Conservation (phyloP, 345 rosid genomes). For the Atalantia buxifolia region DNA sequence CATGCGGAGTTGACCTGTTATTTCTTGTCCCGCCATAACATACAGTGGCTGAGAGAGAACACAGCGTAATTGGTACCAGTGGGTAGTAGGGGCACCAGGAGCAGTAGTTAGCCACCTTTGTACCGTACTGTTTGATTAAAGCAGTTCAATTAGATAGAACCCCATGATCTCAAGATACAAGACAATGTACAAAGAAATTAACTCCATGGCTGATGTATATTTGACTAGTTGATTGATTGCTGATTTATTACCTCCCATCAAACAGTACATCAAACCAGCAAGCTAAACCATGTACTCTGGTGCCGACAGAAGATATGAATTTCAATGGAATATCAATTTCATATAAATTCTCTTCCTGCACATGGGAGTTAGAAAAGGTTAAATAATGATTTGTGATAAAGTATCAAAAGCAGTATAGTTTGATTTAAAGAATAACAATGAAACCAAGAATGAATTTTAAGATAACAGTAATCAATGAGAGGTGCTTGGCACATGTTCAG, state of each 20-base stretch:
- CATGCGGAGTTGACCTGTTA: conserved; percentile 81
- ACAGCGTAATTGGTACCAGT: conserved; percentile 97
- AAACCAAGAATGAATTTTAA: background rate
- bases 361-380: conserved; percentile 5
- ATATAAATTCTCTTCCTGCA: conserved; percentile 86
- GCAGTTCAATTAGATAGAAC: background rate
- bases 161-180: background rate
- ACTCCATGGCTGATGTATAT: background rate
- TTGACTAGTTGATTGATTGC: background rate
- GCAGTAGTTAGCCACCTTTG: conserved; percentile 98
- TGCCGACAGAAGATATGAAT: conserved; percentile 76
- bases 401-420: background rate
- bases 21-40: conserved; percentile 97
- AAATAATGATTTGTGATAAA: background rate
- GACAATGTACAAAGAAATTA: background rate
- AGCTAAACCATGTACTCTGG: conserved; percentile 94
- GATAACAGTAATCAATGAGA: background rate
- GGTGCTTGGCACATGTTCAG: background rate
- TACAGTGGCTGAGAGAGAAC: conserved; percentile 91
- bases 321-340: conserved; percentile 89
- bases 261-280: conserved; percentile 98
- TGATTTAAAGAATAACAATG: background rate
- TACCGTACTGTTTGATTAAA: conserved; percentile 57
- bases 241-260: conserved; percentile 68
- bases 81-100: conserved; percentile 79